Base-by-base conservation (phyloP, 495 filamentous ascomycete species). In the Aspergillus nanangensis region DNA sequence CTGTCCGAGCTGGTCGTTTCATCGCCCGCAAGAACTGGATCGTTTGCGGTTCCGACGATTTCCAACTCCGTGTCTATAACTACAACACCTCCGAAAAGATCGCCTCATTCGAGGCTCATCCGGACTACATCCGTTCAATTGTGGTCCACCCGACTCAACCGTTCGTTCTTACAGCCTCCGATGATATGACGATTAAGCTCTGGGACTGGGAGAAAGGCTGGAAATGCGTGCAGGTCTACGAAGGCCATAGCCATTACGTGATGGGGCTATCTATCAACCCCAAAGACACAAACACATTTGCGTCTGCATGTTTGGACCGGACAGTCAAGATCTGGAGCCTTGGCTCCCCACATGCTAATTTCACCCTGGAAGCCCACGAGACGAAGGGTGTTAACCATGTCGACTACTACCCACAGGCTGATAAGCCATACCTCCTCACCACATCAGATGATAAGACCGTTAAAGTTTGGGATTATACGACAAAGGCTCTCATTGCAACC, bases 241-340 rank as follows among this genome's bases (percentile, higher is more conserved):
- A 99, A 62, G 93, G 93, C n/a, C 95, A 99, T 59, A 86, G 83
- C 57, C 90, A 96, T 69, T 96, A 90, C 75, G 93, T 97, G 32
- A 98, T 98, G 94, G 90, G 90, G n/a, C 77, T 99, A 51, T 83
- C 94, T n/a, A 95, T 99, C 63, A 97, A 99, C 67, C 93, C 93
- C 13, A 99, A 97, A 66, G 93, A 97, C 55, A 96, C 94, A 17
- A 99, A 99, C 62, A 91, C 93, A 14, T 98, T 98, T 62, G 93
- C 93, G 23, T 94, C 88, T 3, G 94, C 93, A 8, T 99, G 93
- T 77, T 70, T 99, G 58, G 93, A 98, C 63, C 80, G 93, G 48
- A 95, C 90, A 3, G 91, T 98, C 48, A 98, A 98, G 77, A 96
- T 98, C 61, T 98, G 93, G 93, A 95, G 84, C 58, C 75, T 98